phyloP scores from a whole-genome alignment of 495 filamentous ascomycete species.

The Aspergillus bertholletiae region DNA sequence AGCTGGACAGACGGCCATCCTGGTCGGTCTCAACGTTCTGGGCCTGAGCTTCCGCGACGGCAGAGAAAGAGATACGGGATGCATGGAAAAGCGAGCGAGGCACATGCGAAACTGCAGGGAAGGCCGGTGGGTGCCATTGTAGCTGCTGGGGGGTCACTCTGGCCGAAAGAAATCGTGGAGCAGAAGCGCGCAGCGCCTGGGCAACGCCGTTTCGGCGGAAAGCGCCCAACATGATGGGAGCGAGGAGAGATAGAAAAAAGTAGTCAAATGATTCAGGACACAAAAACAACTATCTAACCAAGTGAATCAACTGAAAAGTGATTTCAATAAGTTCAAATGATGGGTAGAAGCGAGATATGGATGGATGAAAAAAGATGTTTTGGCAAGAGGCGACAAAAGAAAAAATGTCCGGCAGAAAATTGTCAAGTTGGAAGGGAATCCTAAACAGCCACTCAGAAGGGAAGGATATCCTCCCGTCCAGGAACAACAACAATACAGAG shows the following conservation, averaged over 20 bases:
- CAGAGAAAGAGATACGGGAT: constrained; percentile 24
- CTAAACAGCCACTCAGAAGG: neutral
- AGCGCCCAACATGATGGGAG: constrained; percentile 36
- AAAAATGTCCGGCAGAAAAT: neutral
- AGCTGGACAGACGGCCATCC: constrained; percentile 51
- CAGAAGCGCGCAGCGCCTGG: constrained; percentile 35
- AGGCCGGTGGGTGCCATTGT: constrained; percentile 27
- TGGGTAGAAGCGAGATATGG: neutral
- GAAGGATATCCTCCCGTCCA: no score
- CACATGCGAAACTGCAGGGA: constrained; percentile 14
- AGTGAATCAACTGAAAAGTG: neutral
- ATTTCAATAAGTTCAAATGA: neutral
- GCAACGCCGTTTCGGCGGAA: constrained; percentile 39
- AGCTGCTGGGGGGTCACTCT: constrained; percentile 26
- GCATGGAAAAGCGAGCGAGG: constrained; percentile 31
- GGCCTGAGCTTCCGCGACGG: constrained; percentile 15
- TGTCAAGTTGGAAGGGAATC: neutral
- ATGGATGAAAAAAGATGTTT: neutral
- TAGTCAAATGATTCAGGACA: no score
- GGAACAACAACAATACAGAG: no score
- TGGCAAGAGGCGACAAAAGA: neutral
- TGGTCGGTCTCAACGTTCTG: constrained; percentile 5
- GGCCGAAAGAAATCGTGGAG: constrained; percentile 25
- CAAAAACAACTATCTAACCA: neutral
- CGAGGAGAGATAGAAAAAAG: neutral